phyloP scores from a whole-genome alignment of 371 early-diverging fungal species.

The Vairimorpha apis region DNA sequence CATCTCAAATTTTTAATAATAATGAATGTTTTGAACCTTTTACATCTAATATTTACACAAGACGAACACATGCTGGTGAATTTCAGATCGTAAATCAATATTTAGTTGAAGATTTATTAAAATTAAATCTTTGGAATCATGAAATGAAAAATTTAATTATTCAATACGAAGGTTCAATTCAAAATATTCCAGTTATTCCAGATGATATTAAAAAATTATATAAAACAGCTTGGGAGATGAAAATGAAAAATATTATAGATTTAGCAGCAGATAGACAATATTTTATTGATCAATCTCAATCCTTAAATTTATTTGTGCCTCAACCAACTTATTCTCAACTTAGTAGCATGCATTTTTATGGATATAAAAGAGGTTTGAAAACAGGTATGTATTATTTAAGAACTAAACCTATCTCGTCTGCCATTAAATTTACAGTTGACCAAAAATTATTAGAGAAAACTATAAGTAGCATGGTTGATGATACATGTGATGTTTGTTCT shows the following conservation, averaged over 20 bases:
- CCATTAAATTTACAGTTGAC: conserved; percentile 80
- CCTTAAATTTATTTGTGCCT: conserved; percentile 87
- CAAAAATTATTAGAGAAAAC: conserved; percentile 48
- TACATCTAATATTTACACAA: conserved; percentile 91
- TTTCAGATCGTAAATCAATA: conserved; percentile 97
- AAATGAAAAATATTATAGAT: conserved; percentile 71
- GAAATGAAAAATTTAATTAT: conserved; percentile 89
- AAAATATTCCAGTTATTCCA: conserved; percentile 74
- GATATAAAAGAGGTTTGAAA: conserved; percentile 93
- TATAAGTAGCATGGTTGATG: conserved; percentile 38
- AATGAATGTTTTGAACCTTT: conserved; percentile 98
- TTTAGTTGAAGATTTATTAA: conserved; percentile 82
- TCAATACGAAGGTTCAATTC: conserved; percentile 82
- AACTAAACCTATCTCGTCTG: conserved; percentile 86
- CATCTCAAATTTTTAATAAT: conserved; percentile 93
- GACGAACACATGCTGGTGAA: conserved; percentile 94
- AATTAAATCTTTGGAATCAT: conserved; percentile 84
- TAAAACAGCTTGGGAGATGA: conserved; percentile 96
- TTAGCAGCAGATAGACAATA: conserved; percentile 82
- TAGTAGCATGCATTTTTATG: conserved; percentile 97
- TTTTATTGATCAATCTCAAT: conserved; percentile 94
- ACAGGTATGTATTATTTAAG: conserved; percentile 99
- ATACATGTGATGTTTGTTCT: conserved; percentile 25
- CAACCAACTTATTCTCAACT: conserved; percentile 80
- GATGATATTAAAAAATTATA: conserved; percentile 82